Base-by-base conservation (phyloP, 2,329 filamentous ascomycete genomes). In the Sphaerostilbella broomeana region DNA sequence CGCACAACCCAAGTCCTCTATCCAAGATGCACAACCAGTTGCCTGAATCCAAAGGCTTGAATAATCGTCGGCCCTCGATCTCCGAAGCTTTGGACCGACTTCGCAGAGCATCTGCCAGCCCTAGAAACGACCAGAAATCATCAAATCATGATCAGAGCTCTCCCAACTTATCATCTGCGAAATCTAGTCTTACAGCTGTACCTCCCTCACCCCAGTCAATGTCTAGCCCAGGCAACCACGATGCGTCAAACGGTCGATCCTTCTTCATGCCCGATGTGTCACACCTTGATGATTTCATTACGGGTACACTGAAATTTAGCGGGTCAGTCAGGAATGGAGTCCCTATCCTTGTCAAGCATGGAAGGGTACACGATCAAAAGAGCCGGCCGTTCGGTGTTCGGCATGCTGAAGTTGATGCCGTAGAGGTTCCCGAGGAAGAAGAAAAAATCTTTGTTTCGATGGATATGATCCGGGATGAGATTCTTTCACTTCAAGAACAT, bases 381-480 rank as follows among this genome's bases (percentile, higher is more conserved):
- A 55, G 60, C 37, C 58, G 52, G 35, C 60, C 61, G 6, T 53
- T 59, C 2, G 51, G 47, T 4, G 50, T 42, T 7, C 45, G 62
- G 11, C 70, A 77, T 43, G 69, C 62, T 26, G 63, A 70, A 19
- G 61, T 77, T n/a, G 70, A 73, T 39, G 67, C 61, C 6, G 52
- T 77, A 15, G 61, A 67, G 33, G 58, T 77, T 7, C 67, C 72
- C 3, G 62, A 70, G 40, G 73, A 75, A 29, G 73, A 77, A 48
- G 68, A 75, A 53, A 68, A 70, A 47, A 76, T 77, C 20, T 75
- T 77, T 46, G 73, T 77, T 27, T 77, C 73, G 7, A 67, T 77
- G 64, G 73, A 77, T 69, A 76, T 76, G 69, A 74, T 77, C 60
- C 70, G 72, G 26, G 68, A 75, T 28, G 73, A 77, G 52, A 73